Conservation (phyloP, 1,284 basidiomycete species). For the Cutaneotrichosporon mucoides region DNA sequence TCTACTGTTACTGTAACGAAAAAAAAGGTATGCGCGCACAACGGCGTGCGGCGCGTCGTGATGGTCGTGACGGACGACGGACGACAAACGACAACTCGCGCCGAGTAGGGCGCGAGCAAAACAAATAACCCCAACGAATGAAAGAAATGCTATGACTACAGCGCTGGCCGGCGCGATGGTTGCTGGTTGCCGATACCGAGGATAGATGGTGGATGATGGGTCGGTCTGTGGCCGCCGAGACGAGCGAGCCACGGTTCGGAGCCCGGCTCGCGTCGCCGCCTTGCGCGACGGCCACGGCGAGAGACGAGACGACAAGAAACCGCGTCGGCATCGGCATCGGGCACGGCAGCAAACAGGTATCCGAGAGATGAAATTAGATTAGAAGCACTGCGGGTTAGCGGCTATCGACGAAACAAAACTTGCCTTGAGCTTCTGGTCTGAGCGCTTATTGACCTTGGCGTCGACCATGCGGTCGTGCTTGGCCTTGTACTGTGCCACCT, state of each 20-base stretch:
- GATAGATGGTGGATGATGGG: too few relatives aligned
- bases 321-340: too few relatives aligned
- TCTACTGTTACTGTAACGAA: neutral
- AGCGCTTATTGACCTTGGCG: conserved; percentile 38
- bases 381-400: conserved; percentile 23
- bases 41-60: neutral
- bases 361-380: conserved; percentile 3
- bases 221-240: too few relatives aligned
- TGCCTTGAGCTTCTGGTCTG: conserved; percentile 40
- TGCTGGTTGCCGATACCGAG: too few relatives aligned
- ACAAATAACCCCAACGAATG: neutral
- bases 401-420: conserved; percentile 10
- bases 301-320: too few relatives aligned
- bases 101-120: neutral
- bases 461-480: conserved; percentile 43
- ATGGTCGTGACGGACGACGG: conserved; percentile 10
- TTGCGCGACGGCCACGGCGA: too few relatives aligned
- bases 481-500: conserved; percentile 33
- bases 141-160: conserved; percentile 16
- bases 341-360: neutral
- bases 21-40: neutral
- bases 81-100: neutral
- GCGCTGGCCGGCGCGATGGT: neutral
- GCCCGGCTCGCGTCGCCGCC: too few relatives aligned
- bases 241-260: too few relatives aligned